Conservation (phyloP, 352 stramenopile species). For the Pythium rhizo-oryzae region DNA sequence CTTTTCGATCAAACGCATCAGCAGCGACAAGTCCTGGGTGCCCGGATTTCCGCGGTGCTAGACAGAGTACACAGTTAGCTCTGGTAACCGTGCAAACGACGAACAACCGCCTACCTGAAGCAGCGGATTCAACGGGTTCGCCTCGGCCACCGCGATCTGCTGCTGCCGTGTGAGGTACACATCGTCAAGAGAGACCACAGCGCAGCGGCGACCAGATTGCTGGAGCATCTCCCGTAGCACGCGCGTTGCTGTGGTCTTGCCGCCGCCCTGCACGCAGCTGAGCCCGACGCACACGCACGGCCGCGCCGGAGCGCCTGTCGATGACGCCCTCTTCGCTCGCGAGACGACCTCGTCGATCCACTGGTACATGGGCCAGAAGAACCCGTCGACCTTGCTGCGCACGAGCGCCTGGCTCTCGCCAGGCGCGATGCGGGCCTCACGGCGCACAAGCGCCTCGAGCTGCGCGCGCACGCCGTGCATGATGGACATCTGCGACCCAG, state of each 20-base stretch:
- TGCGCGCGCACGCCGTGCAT: conserved; percentile 39
- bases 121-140: conserved; percentile 67
- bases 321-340: conserved; percentile 4
- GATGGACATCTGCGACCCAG: neutral
- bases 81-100: too few relatives aligned
- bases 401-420: conserved; percentile 39
- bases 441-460: conserved; percentile 59
- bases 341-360: conserved; percentile 69
- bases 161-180: conserved; percentile 75
- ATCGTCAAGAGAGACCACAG: conserved; percentile 82
- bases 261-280: conserved; percentile 83
- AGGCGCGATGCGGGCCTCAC: conserved; percentile 33
- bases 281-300: conserved; percentile 72
- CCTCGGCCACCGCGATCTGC: conserved; percentile 63
- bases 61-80: too few relatives aligned
- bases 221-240: conserved; percentile 68
- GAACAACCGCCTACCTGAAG: conserved; percentile 51
- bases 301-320: conserved; percentile 20
- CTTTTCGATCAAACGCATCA: conserved; percentile 59
- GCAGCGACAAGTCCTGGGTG: conserved; percentile 77
- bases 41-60: conserved; percentile 84
- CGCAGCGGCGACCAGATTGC: conserved; percentile 59
- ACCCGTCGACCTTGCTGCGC: conserved; percentile 61
- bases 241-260: conserved; percentile 82
- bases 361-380: conserved; percentile 78